These are phyloP conservation scores for Salix viminalis DNA, from an alignment of 345 rosid species.

Conservation along the genomic window DNA sequence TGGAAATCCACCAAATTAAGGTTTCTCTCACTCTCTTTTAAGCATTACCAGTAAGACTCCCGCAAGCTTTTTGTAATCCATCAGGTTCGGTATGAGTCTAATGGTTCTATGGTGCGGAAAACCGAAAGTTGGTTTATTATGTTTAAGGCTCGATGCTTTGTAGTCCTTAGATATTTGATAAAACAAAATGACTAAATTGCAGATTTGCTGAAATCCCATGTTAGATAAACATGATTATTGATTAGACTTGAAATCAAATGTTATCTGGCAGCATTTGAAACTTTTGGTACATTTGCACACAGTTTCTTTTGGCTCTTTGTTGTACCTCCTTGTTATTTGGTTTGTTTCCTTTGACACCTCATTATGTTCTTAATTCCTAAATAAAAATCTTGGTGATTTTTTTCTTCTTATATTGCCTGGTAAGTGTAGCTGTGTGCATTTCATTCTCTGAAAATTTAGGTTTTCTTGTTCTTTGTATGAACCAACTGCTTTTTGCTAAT, in stretches of 20 bases:
- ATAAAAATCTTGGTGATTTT: not conserved
- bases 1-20: constrained; percentile 97
- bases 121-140: not conserved
- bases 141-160: not conserved
- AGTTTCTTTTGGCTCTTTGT: not conserved
- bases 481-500: not conserved
- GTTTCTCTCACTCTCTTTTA: constrained; percentile 28
- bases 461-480: not conserved
- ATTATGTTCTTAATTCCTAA: not conserved
- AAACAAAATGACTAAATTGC: not conserved
- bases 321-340: not conserved
- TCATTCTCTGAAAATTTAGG: not conserved
- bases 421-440: not conserved
- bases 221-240: not conserved
- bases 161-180: not conserved
- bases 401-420: not conserved
- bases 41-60: not conserved
- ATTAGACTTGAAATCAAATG: not conserved
- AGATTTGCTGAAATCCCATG: not conserved
- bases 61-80: not conserved
- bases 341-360: not conserved
- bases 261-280: not conserved
- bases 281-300: not conserved
- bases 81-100: not conserved
- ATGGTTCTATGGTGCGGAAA: not conserved